These are phyloP conservation scores for Aspergillus ochraceus DNA, from an alignment of 2,329 filamentous ascomycete species.

Conservation along the genomic window DNA sequence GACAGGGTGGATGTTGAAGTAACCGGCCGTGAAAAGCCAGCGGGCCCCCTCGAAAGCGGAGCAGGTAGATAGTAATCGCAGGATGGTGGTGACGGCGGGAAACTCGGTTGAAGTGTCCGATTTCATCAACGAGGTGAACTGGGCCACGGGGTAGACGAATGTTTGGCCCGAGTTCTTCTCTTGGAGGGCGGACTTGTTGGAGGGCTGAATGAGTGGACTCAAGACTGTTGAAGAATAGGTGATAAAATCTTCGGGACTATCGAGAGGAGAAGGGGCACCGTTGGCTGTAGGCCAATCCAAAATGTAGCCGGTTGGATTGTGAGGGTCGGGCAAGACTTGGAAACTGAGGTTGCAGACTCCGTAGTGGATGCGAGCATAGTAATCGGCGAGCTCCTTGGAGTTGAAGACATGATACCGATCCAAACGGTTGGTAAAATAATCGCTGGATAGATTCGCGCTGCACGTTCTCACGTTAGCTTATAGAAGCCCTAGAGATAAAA, in stretches of 20 bases:
- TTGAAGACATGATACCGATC: constrained; percentile 92
- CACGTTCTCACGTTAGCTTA: constrained; percentile 13
- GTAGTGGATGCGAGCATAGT: constrained; percentile 76
- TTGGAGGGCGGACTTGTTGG: constrained; percentile 29
- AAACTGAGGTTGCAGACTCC: constrained; percentile 81
- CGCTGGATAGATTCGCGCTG: constrained; percentile 81
- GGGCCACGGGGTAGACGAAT: constrained; percentile 79
- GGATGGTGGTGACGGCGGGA: constrained; percentile 72
- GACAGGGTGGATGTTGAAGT: constrained; percentile 92
- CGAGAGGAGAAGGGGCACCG: constrained; percentile 70
- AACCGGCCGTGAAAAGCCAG: constrained; percentile 97
- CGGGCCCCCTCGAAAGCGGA: constrained; percentile 64
- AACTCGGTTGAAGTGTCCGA: constrained; percentile 86
- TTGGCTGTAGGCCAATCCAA: constrained; percentile 75
- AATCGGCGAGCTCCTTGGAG: constrained; percentile 74
- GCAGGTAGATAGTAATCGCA: constrained; percentile 65
- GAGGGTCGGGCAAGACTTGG: constrained; percentile 61
- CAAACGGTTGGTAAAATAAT: constrained; percentile 96
- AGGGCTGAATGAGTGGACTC: constrained; percentile 62
- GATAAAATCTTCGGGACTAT: constrained; percentile 69
- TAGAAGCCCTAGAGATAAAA: background rate
- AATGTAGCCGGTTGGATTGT: constrained; percentile 49
- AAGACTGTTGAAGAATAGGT: constrained; percentile 67
- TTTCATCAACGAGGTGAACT: constrained; percentile 80
- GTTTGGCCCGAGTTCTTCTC: constrained; percentile 58